phyloP scores from a whole-genome alignment of 148 eudicot genomes.

The Cornus kousa region DNA sequence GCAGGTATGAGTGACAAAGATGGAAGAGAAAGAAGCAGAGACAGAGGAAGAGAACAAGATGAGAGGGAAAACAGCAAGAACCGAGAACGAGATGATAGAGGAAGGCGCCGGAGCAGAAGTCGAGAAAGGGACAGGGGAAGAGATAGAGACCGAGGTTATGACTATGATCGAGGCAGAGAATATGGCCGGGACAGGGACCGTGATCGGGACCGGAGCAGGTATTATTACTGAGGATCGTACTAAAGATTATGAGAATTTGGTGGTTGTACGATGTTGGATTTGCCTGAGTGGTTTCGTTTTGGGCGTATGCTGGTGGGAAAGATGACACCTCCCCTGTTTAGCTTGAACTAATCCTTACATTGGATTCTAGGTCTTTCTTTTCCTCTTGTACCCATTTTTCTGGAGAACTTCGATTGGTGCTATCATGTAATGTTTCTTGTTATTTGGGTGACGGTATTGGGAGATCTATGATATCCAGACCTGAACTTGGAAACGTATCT shows the following conservation, averaged over 20 bases:
- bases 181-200: slow-evolving; percentile 62
- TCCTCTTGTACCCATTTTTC: background rate
- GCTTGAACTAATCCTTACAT: background rate
- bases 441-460: background rate
- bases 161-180: slow-evolving; percentile 51
- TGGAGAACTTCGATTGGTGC: background rate
- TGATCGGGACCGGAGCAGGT: slow-evolving; percentile 48
- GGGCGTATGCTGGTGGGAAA: too few species aligned
- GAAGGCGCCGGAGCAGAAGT: slow-evolving; percentile 55
- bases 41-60: slow-evolving; percentile 45
- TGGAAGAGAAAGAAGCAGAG: slow-evolving; percentile 56
- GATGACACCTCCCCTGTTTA: background rate
- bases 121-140: slow-evolving; percentile 65
- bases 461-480: background rate
- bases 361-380: background rate
- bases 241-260: background rate
- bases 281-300: background rate
- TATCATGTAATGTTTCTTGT: background rate
- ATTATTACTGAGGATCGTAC: slow-evolving; percentile 28
- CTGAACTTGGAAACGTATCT: background rate
- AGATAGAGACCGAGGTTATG: slow-evolving; percentile 44
- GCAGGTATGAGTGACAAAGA: slow-evolving; percentile 64
- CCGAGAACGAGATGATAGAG: slow-evolving; percentile 39
- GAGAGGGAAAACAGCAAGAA: slow-evolving; percentile 49
- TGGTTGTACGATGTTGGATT: background rate